These are phyloP conservation scores for Gaeumannomyces tritici DNA, from an alignment of 2,329 filamentous ascomycete species.

Conservation along the genomic window DNA sequence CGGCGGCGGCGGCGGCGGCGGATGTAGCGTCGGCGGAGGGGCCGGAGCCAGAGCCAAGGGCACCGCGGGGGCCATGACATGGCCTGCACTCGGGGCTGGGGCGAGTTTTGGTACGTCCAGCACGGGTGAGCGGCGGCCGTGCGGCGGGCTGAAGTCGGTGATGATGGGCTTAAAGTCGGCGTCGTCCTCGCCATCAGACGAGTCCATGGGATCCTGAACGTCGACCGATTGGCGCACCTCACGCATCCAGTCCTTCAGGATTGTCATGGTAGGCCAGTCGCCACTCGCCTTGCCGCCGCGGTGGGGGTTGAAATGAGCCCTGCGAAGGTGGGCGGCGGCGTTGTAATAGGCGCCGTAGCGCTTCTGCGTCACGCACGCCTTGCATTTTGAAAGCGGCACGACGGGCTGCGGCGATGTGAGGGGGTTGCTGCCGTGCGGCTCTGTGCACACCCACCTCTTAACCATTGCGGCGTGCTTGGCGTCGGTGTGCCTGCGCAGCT, in stretches of 20 bases:
- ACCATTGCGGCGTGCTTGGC: conserved; percentile 51
- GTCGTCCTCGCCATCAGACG: conserved; percentile 43
- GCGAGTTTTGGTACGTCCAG: conserved; percentile 17
- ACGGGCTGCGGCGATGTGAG: conserved; percentile 46
- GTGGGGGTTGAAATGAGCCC: conserved; percentile 64
- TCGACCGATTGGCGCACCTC: conserved; percentile 43
- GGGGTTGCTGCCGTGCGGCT: conserved; percentile 42
- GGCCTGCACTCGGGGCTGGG: conserved; percentile 13
- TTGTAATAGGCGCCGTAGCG: conserved; percentile 73
- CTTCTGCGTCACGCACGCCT: conserved; percentile 68
- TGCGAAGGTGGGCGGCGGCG: conserved; percentile 78
- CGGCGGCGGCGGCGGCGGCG: conserved; percentile 6
- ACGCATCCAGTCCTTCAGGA: conserved; percentile 52
- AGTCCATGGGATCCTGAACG: conserved; percentile 33
- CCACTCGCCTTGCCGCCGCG: conserved; percentile 46
- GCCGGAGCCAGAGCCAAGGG: background rate
- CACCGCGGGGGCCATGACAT: background rate
- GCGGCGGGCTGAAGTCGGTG: conserved; percentile 14
- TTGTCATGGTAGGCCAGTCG: conserved; percentile 46
- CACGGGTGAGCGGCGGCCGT: conserved; percentile 15
- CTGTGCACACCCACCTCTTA: conserved; percentile 49
- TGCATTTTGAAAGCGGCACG: conserved; percentile 64
- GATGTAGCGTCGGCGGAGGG: conserved; percentile 6
- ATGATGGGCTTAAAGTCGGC: conserved; percentile 23
- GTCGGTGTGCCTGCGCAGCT: conserved; percentile 61